A percentile compares a stretch with the other conserved stretches of the same genome.
These are phyloP conservation scores for Suhomyces atakaporum DNA, from an alignment of 1,139 yeast genomes.

Conservation along the genomic window DNA sequence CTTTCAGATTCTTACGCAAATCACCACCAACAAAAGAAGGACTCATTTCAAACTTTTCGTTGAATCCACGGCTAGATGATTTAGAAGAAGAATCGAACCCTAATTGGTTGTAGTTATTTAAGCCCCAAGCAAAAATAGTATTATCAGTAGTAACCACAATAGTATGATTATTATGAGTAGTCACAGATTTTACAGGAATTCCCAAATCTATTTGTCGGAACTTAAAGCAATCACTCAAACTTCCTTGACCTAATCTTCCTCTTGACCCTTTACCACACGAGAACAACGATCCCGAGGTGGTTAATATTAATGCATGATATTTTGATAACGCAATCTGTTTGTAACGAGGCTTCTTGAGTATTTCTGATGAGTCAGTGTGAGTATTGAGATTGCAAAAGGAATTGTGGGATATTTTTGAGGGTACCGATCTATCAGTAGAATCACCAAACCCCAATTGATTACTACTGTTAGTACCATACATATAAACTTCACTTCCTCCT, in stretches of 20 bases:
- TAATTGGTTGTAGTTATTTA: conserved; percentile 64
- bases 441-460: conserved; percentile 72
- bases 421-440: conserved; percentile 53
- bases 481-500: conserved; percentile 62
- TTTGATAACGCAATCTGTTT: conserved; percentile 56
- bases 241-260: conserved; percentile 68
- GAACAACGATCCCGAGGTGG: conserved; percentile 55
- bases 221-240: conserved; percentile 35
- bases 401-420: conserved; percentile 30
- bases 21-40: conserved; percentile 59
- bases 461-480: conserved; percentile 68
- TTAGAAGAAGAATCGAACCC: conserved; percentile 51
- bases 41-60: conserved; percentile 40
- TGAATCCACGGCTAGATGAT: conserved; percentile 13
- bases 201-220: conserved; percentile 37
- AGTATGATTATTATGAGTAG: conserved; percentile 69
- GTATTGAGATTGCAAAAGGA: conserved; percentile 17
- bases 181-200: conserved; percentile 36
- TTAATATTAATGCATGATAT: conserved; percentile 63
- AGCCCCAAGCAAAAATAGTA: conserved; percentile 75
- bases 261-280: conserved; percentile 70
- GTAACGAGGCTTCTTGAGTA: conserved; percentile 42
- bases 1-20: conserved; percentile 32
- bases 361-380: conserved; percentile 12
- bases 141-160: conserved; percentile 53